A percentile compares a stretch with the other conserved stretches of the same genome.
Evolutionary conservation across 2,329 filamentous ascomycete species (phyloP).

Genomic region (Pseudogymnoascus pannorum): DNA sequence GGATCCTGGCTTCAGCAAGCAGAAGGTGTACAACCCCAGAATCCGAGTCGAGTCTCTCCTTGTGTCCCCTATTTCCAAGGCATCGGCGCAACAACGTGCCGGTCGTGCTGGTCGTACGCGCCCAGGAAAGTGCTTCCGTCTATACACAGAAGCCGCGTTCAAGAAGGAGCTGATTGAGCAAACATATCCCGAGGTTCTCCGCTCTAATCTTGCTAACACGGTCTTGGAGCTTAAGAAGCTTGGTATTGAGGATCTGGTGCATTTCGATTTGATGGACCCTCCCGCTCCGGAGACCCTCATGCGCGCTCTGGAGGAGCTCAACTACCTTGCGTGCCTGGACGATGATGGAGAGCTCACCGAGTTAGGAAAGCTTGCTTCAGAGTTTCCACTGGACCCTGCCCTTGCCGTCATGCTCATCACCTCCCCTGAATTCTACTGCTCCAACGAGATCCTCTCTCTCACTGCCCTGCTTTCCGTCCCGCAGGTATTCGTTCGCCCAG

Average conservation of each 20-base stretch:
- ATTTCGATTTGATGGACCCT: slow-evolving; percentile 98
- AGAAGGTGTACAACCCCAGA: slow-evolving; percentile 97
- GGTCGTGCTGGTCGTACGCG: slow-evolving; percentile 98
- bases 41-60: slow-evolving; percentile 93
- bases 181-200: slow-evolving; percentile 91
- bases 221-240: slow-evolving; percentile 97
- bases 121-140: slow-evolving; percentile 94
- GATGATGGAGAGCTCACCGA: slow-evolving; percentile 90
- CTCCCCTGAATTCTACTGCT: slow-evolving; percentile 96
- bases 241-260: slow-evolving; percentile 88
- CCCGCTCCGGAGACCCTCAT: slow-evolving; percentile 97
- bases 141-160: slow-evolving; percentile 93
- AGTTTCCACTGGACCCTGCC: slow-evolving; percentile 90
- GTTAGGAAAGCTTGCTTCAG: slow-evolving; percentile 80
- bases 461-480: slow-evolving; percentile 91
- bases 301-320: slow-evolving; percentile 93
- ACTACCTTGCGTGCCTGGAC: slow-evolving; percentile 92
- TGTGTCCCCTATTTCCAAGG: slow-evolving; percentile 97
- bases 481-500: slow-evolving; percentile 85
- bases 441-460: slow-evolving; percentile 94
- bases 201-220: slow-evolving; percentile 90
- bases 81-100: slow-evolving; percentile 91
- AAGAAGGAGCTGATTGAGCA: slow-evolving; percentile 98
- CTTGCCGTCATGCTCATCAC: slow-evolving; percentile 97
- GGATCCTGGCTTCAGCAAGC: slow-evolving; percentile 98